Evolutionary conservation across 345 rosid species (phyloP).

Genomic region (Aquilaria malaccensis): DNA sequence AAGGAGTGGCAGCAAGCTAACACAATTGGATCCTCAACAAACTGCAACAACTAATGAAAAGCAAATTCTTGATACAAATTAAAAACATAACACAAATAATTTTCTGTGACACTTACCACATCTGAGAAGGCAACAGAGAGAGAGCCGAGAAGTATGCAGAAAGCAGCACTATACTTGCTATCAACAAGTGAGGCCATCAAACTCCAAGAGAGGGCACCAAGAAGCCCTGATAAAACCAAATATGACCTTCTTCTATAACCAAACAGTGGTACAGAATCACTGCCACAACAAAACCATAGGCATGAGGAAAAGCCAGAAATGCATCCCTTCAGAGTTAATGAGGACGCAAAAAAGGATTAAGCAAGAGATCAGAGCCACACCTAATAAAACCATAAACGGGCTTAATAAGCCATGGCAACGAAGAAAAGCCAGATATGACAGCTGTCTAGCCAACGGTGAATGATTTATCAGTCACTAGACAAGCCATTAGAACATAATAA

Average conservation of each 20-base stretch:
- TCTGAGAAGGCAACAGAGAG: slow-evolving; percentile 98
- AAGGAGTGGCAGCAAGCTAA: too few relatives aligned
- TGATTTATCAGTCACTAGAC: slow-evolving; percentile 39
- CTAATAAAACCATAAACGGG: slow-evolving; percentile 94
- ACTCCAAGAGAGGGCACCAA: slow-evolving; percentile 95
- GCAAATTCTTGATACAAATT: not conserved
- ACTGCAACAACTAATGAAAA: not conserved
- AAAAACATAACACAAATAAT: too few relatives aligned
- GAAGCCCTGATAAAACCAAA: slow-evolving; percentile 89
- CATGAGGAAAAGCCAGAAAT: slow-evolving; percentile 12
- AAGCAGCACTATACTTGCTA: slow-evolving; percentile 77
- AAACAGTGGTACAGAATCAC: slow-evolving; percentile 88
- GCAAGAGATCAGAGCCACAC: slow-evolving; percentile 25
- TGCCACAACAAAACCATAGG: slow-evolving; percentile 25
- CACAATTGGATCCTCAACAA: too few relatives aligned
- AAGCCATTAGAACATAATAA: slow-evolving; percentile 9
- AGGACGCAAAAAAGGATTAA: not conserved
- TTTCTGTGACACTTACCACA: slow-evolving; percentile 47
- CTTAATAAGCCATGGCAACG: slow-evolving; percentile 95
- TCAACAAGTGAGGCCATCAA: slow-evolving; percentile 91
- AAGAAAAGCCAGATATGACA: slow-evolving; percentile 84
- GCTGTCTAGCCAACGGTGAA: slow-evolving; percentile 81
- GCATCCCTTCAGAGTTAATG: not conserved
- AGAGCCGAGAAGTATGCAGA: slow-evolving; percentile 85
- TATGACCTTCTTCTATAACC: slow-evolving; percentile 97